phyloP scores from a whole-genome alignment of 768 basidiomycete species.

The Leccinum boreale region DNA sequence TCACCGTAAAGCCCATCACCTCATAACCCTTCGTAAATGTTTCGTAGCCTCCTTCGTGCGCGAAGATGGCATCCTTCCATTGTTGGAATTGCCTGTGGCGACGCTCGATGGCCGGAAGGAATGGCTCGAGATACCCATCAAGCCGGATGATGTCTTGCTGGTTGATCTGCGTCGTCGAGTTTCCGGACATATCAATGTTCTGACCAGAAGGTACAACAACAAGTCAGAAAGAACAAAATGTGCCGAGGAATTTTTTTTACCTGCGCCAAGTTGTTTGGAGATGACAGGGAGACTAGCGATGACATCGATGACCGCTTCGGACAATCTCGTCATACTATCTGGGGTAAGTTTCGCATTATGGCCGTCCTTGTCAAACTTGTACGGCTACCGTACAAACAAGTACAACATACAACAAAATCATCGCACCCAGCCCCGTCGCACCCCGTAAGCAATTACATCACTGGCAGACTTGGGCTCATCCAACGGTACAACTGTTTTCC shows the following conservation, averaged over 20 bases:
- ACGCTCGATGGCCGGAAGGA: constrained; percentile 63
- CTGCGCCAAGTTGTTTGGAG: background rate
- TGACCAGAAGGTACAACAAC: background rate
- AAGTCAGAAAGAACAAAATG: constrained; percentile 5
- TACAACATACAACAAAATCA: constrained; percentile 5
- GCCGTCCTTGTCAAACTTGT: background rate
- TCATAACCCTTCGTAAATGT: constrained; percentile 56
- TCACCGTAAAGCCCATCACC: constrained; percentile 71
- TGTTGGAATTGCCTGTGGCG: constrained; percentile 65
- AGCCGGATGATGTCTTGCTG: constrained; percentile 55
- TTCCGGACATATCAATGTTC: constrained; percentile 37
- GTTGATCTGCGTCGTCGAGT: constrained; percentile 43
- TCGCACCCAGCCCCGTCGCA: constrained; percentile 60
- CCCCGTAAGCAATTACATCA: constrained; percentile 61
- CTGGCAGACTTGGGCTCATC: constrained; percentile 41
- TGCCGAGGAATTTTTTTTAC: constrained; percentile 1
- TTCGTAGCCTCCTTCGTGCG: constrained; percentile 81
- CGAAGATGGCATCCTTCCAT: constrained; percentile 74
- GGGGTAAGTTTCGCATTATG: background rate
- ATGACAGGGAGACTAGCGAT: background rate
- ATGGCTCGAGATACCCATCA: constrained; percentile 75
- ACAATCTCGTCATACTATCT: background rate
- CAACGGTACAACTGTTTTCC: constrained; percentile 31
- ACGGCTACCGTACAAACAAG: background rate
- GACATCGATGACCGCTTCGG: background rate